These are phyloP conservation scores for Selenicereus undatus DNA, from an alignment of 148 eudicot species.

Conservation along the genomic window DNA sequence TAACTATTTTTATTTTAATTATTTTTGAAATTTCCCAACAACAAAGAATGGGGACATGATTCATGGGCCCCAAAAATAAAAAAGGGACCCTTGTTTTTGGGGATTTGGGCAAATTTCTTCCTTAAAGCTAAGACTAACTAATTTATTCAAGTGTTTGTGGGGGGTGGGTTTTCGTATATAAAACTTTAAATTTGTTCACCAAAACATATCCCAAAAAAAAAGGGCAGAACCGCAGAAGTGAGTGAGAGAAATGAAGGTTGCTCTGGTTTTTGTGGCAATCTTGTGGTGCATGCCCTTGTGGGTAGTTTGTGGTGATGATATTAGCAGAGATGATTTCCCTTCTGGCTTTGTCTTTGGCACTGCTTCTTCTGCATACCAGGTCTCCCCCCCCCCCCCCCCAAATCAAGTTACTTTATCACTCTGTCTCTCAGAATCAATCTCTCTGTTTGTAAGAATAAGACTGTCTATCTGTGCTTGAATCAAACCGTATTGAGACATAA, in stretches of 20 bases:
- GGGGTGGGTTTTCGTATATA: background rate
- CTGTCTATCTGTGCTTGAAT: too few species aligned
- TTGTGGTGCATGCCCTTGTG: constrained; percentile 3
- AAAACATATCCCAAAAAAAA: background rate
- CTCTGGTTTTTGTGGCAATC: constrained; percentile 16
- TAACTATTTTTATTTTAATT: too few species aligned
- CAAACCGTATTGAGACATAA: too few species aligned
- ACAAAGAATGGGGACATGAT: background rate
- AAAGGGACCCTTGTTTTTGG: background rate
- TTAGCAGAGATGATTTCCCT: constrained; percentile 63
- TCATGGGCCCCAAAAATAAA: background rate
- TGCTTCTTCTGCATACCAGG: constrained; percentile 97
- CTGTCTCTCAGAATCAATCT: background rate
- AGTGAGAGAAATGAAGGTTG: constrained; percentile 1
- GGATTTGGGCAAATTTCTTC: background rate
- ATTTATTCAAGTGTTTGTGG: background rate
- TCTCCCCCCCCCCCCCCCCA: constrained; percentile 1
- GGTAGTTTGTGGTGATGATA: background rate
- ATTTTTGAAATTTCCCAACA: too few species aligned
- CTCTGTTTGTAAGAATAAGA: too few species aligned
- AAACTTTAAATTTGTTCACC: background rate
- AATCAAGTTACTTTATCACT: too few species aligned
- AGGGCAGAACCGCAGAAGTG: background rate
- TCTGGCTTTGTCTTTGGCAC: constrained; percentile 80
- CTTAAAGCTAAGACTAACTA: constrained; percentile 4